Conservation (phyloP, 23 red algal species). For the Gracilaria gracilis region DNA sequence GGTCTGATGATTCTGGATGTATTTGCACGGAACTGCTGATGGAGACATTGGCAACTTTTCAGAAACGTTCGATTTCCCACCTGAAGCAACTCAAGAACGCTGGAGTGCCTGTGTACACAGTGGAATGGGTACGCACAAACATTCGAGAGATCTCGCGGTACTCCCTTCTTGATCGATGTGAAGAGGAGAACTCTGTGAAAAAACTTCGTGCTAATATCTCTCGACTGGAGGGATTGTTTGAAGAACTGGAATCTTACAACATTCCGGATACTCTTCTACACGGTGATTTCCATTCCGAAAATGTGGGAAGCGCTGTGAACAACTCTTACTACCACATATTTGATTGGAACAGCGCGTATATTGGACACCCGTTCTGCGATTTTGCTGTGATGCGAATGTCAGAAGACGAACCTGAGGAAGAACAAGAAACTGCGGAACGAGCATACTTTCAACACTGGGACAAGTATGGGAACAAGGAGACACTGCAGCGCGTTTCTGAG, state of each 20-base stretch:
- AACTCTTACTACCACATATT: slow-evolving; percentile 5
- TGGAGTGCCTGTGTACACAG: background rate
- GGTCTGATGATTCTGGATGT: background rate
- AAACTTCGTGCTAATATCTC: slow-evolving; percentile 21
- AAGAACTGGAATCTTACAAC: slow-evolving; percentile 3
- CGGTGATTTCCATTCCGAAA: slow-evolving; percentile 39
- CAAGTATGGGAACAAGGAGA: slow-evolving; percentile 6
- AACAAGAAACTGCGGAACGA: slow-evolving; percentile 24
- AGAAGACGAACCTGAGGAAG: slow-evolving; percentile 13
- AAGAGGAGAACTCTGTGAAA: background rate
- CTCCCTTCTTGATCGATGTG: background rate
- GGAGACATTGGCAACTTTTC: slow-evolving; percentile 20
- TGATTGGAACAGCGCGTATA: slow-evolving; percentile 33
- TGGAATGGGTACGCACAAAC: background rate
- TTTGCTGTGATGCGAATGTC: slow-evolving; percentile 14
- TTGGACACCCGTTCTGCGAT: slow-evolving; percentile 52
- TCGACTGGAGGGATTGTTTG: background rate
- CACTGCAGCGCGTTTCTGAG: background rate
- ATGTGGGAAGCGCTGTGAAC: background rate
- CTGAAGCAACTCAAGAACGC: background rate
- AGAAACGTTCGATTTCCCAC: slow-evolving; percentile 12
- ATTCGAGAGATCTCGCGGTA: background rate
- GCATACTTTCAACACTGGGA: slow-evolving; percentile 14
- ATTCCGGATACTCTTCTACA: slow-evolving; percentile 34
- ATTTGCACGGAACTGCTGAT: background rate